Conservation (phyloP, 2,329 filamentous ascomycete genomes). For the Gnomoniopsis smithogilvyi region DNA sequence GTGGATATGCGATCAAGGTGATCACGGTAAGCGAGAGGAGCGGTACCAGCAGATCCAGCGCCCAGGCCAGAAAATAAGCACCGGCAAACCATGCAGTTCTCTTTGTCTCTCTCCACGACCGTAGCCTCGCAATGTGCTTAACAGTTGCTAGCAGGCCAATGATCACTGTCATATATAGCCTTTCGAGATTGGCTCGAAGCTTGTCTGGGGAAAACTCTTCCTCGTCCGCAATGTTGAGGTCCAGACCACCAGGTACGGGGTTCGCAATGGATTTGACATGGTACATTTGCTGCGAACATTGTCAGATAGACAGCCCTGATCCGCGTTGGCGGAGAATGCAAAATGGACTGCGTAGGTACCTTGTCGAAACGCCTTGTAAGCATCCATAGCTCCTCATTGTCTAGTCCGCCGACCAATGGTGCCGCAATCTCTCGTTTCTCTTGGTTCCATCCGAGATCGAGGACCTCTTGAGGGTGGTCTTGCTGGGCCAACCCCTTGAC, state of each 20-base stretch:
- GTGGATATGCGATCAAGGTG: slow-evolving; percentile 63
- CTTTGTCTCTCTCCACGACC: slow-evolving; percentile 73
- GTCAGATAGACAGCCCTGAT: too few relatives aligned
- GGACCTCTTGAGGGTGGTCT: slow-evolving; percentile 53
- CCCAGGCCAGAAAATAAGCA: slow-evolving; percentile 63
- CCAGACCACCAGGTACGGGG: slow-evolving; percentile 63
- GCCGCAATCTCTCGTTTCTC: slow-evolving; percentile 50
- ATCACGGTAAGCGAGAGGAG: slow-evolving; percentile 57
- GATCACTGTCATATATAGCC: slow-evolving; percentile 77
- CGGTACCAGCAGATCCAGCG: slow-evolving; percentile 67
- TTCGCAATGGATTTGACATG: slow-evolving; percentile 65
- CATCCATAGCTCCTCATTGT: slow-evolving; percentile 72
- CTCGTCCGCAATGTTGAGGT: slow-evolving; percentile 77
- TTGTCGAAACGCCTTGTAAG: slow-evolving; percentile 73
- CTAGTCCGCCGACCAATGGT: slow-evolving; percentile 63
- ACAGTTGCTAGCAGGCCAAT: slow-evolving; percentile 62
- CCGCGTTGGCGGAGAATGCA: not conserved
- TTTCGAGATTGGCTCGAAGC: slow-evolving; percentile 71
- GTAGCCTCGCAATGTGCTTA: slow-evolving; percentile 72
- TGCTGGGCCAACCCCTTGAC: slow-evolving; percentile 45
- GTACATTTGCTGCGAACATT: slow-evolving; percentile 45
- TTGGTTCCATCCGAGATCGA: slow-evolving; percentile 68
- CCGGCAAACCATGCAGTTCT: slow-evolving; percentile 62
- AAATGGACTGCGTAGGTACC: slow-evolving; percentile 32
- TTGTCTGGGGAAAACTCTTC: slow-evolving; percentile 86